Percentiles rank a stretch among this genome's conserved stretches.
phyloP scores from a whole-genome alignment of 768 basidiomycete species.

The Crepidotus variabilis region DNA sequence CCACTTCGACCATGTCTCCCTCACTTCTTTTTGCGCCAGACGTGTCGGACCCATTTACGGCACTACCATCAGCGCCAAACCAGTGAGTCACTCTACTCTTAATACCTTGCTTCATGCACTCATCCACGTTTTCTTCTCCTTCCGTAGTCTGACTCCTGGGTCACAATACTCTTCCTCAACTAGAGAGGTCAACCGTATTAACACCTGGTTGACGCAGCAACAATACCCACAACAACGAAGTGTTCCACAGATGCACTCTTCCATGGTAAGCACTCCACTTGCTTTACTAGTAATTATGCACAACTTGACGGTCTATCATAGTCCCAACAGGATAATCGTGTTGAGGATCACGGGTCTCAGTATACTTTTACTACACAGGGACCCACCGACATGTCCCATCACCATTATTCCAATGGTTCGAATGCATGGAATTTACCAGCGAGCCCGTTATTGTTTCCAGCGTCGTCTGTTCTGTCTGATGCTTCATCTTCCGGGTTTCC shows the following conservation, averaged over 20 bases:
- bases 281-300: neutral
- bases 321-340: conserved; percentile 7
- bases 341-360: conserved; percentile 9
- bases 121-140: neutral
- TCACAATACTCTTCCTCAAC: neutral
- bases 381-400: conserved; percentile 3
- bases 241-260: neutral
- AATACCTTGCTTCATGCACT: neutral
- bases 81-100: conserved; percentile 18
- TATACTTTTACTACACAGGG: conserved; percentile 17
- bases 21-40: conserved; percentile 20
- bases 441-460: neutral
- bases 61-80: conserved; percentile 16
- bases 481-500: neutral
- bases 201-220: conserved; percentile 9
- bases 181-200: neutral
- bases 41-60: conserved; percentile 9
- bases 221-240: neutral
- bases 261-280: neutral
- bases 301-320: neutral
- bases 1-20: conserved; percentile 12
- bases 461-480: neutral
- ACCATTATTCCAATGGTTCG: neutral
- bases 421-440: neutral
- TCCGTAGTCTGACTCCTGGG: neutral